These are phyloP conservation scores for Pseudocercospora vitis DNA, from an alignment of 2,329 filamentous ascomycete species.

Conservation along the genomic window DNA sequence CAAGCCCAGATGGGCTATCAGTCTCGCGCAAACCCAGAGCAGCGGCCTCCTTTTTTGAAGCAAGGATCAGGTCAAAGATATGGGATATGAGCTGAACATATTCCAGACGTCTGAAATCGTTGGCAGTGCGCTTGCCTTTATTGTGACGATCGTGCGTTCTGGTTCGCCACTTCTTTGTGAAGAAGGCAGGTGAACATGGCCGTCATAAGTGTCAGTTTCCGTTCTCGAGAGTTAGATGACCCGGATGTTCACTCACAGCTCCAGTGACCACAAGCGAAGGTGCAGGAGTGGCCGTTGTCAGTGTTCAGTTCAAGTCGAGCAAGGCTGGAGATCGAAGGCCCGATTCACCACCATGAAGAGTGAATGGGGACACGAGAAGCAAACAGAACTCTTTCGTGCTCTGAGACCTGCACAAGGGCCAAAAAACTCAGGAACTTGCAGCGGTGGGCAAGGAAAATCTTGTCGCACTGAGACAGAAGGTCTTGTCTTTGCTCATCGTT, in stretches of 20 bases:
- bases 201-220: not conserved
- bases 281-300: too few relatives aligned
- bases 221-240: too few relatives aligned
- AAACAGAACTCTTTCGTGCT: too few relatives aligned
- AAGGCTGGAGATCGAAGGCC: too few relatives aligned
- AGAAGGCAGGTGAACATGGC: not conserved
- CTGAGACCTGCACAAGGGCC: not conserved
- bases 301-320: too few relatives aligned
- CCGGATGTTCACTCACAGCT: too few relatives aligned
- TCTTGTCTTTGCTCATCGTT: too few relatives aligned
- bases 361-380: too few relatives aligned
- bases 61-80: not conserved
- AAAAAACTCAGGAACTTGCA: not conserved
- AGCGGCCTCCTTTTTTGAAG: not conserved
- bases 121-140: not conserved
- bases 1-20: too few relatives aligned
- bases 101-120: not conserved
- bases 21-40: not conserved
- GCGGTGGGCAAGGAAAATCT: not conserved
- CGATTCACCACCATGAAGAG: too few relatives aligned
- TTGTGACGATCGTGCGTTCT: not conserved
- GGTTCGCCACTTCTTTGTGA: not conserved
- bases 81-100: not conserved
- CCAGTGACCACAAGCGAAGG: not conserved
- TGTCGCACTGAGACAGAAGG: too few relatives aligned